Evolutionary conservation across 1,284 basidiomycete genomes (phyloP), one percentile per base, ranked within the genome.

Genomic region (Sporisorium exsertum): DNA sequence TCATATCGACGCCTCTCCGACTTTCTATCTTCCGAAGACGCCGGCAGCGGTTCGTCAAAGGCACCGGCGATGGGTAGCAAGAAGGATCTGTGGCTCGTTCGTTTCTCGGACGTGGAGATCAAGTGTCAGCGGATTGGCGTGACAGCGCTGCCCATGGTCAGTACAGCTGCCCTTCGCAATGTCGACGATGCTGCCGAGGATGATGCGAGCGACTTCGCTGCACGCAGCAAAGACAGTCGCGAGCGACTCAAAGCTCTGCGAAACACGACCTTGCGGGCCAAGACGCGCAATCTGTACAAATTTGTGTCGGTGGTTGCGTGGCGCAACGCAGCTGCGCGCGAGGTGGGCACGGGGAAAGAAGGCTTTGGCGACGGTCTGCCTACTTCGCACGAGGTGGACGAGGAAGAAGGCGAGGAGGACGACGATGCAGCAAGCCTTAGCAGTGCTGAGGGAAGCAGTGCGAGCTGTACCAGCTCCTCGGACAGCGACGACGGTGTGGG

Each of bases 41-140:
- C 35, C 12, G 32, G 27, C 20, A 55, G 29, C 8, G 22, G 57
- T 13, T 58, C 73, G 2, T 68, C 74, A n/a, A 82, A 81, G 55
- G 76, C 81, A 20, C 85, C 84, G 1, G 53, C 73, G 5, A 68
- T 86, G 72, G 85, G 84, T 5, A 81, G 76, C 59, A 86, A 86
- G 87, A 92, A 92, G 82, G 95, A 98, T 79, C 84, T 95, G 55
- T 99, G 96, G 96, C 88, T 96, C 59, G 93, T 99, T 0, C 90
- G 91, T 15, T 98, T 99, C 87, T 95, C 95, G 61, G 96, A 99
- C 84, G 95, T 99, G 50, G 92, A 95, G 13, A 87, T 99, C 49
- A 89, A 94, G 56, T 98, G 95, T 85, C 94, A 95, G 82, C 89
- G 93, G 58, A 92, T 91, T 1, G 96, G 96, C 12, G 92, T 92